Percentiles rank a stretch among this genome's conserved stretches.
These are phyloP conservation scores for Nowakowskiella sp. DNA, from an alignment of 192 early-diverging fungal genomes.

Conservation along the genomic window DNA sequence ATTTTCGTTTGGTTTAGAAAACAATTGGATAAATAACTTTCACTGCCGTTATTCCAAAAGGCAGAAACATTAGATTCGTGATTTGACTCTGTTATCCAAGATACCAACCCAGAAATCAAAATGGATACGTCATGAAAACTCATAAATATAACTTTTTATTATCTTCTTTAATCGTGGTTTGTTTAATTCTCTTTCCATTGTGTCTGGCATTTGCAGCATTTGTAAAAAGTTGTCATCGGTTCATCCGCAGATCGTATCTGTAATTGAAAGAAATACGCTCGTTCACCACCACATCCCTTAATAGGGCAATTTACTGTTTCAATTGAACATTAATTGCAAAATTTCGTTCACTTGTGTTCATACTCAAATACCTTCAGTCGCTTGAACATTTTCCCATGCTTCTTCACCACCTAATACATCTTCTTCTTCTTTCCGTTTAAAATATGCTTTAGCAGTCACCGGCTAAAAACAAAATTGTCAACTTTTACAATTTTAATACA, in stretches of 20 bases:
- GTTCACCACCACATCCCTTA: conserved; percentile 33
- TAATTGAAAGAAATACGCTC: conserved; percentile 69
- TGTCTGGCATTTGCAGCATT: conserved; percentile 61
- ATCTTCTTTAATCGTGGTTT: no score
- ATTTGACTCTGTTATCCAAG: no score
- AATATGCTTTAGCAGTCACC: conserved; percentile 53
- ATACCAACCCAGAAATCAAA: no score
- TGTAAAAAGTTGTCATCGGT: conserved; percentile 88
- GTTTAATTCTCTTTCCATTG: no score
- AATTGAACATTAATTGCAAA: background rate
- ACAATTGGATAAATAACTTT: no score
- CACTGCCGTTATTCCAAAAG: no score
- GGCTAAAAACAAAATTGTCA: conserved; percentile 13
- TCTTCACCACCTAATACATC: conserved; percentile 88
- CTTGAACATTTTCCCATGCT: conserved; percentile 80
- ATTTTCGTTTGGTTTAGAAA: no score
- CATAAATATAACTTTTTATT: no score
- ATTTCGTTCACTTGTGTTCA: background rate
- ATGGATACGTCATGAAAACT: no score
- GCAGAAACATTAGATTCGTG: no score
- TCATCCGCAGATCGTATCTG: conserved; percentile 94
- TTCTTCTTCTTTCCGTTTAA: conserved; percentile 80
- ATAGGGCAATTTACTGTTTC: conserved; percentile 30
- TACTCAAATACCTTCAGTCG: conserved; percentile 31
- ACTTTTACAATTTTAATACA: background rate